phyloP scores from a whole-genome alignment of 495 filamentous ascomycete genomes.

The Lophiostoma macrostomum region DNA sequence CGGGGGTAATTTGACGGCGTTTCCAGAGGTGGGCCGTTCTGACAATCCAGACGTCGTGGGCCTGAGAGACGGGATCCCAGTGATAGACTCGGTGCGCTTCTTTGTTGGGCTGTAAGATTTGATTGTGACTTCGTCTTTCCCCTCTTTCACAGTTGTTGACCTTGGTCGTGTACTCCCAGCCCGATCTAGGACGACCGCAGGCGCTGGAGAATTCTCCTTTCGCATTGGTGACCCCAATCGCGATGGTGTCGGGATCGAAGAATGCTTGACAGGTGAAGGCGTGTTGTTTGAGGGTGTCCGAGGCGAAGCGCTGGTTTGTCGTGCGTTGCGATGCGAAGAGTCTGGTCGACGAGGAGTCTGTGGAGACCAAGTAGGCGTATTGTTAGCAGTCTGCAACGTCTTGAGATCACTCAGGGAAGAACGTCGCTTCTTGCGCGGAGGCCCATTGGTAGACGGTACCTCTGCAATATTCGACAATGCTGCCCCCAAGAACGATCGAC shows the following conservation, averaged over 20 bases:
- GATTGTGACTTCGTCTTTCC: conserved; percentile 30
- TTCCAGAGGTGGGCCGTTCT: conserved; percentile 50
- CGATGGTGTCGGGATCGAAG: conserved; percentile 28
- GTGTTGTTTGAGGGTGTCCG: conserved; percentile 31
- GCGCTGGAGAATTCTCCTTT: conserved; percentile 41
- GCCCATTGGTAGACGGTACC: conserved; percentile 40
- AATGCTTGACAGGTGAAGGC: conserved; percentile 23
- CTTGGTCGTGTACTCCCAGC: conserved; percentile 14
- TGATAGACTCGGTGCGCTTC: conserved; percentile 47
- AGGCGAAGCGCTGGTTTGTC: conserved; percentile 34
- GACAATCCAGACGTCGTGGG: conserved; percentile 43
- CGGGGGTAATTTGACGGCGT: conserved; percentile 34
- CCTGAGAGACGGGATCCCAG: conserved; percentile 51
- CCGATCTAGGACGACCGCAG: conserved; percentile 30
- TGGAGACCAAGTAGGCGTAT: conserved; percentile 33
- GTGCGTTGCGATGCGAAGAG: conserved; percentile 6
- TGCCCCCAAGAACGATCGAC: conserved; percentile 47
- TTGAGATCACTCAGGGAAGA: conserved; percentile 91
- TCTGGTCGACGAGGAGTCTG: conserved; percentile 31
- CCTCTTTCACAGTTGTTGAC: conserved; percentile 6
- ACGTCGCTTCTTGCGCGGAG: conserved; percentile 72
- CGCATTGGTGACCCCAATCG: conserved; percentile 36
- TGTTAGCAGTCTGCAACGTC: conserved; percentile 37
- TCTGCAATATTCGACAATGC: conserved; percentile 48
- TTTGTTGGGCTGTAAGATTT: conserved; percentile 49